Evolutionary conservation across 345 rosid species (phyloP).

Genomic region (Citrus glauca): DNA sequence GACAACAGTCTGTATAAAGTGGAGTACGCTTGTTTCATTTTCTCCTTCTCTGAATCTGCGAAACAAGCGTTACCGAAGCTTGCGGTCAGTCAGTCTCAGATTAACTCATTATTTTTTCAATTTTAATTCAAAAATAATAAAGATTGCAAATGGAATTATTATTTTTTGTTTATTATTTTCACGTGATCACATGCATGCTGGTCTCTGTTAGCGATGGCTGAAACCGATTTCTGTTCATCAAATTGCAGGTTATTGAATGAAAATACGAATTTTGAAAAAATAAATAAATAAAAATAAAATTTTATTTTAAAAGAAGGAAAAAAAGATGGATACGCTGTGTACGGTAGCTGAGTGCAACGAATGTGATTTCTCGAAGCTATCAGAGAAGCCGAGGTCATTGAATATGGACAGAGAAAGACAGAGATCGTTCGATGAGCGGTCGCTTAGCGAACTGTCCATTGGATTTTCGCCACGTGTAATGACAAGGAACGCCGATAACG

Average conservation of each 20-base stretch:
- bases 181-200: background rate
- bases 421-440: constrained; percentile 66
- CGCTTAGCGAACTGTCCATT: constrained; percentile 41
- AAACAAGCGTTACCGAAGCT: background rate
- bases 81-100: background rate
- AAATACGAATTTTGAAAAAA: background rate
- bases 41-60: background rate
- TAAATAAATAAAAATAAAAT: background rate
- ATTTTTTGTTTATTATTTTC: background rate
- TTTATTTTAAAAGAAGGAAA: background rate
- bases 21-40: background rate
- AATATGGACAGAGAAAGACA: constrained; percentile 79
- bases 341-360: constrained; percentile 44
- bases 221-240: constrained; percentile 1
- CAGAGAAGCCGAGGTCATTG: constrained; percentile 68
- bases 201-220: background rate
- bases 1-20: background rate
- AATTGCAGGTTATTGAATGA: constrained; percentile 20
- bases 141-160: no score
- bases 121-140: background rate
- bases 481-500: constrained; percentile 11
- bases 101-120: background rate
- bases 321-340: constrained; percentile 25
- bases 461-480: constrained; percentile 40
- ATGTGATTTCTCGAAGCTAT: constrained; percentile 56